Evolutionary conservation across 495 filamentous ascomycete genomes (phyloP).

Genomic region (Xylaria scruposa): DNA sequence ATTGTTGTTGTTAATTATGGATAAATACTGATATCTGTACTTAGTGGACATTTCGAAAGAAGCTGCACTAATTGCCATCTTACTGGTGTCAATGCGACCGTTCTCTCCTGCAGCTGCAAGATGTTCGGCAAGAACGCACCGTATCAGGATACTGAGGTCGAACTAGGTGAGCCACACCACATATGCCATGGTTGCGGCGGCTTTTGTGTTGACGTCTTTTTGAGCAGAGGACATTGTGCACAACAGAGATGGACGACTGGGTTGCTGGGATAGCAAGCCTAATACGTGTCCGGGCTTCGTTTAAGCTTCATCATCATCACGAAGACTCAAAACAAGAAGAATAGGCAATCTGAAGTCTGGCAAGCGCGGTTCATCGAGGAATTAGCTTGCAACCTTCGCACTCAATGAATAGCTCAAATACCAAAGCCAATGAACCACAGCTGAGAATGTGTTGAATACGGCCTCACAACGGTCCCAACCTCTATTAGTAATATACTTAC

Average conservation of each 20-base stretch:
- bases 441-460: neutral
- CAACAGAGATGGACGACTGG: conserved; percentile 15
- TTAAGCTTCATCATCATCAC: neutral
- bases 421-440: neutral
- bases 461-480: neutral
- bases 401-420: neutral
- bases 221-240: conserved; percentile 13
- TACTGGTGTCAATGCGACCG: conserved; percentile 2
- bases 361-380: neutral
- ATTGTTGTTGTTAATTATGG: neutral
- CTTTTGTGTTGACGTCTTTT: conserved; percentile 2
- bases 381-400: neutral
- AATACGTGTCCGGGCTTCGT: neutral
- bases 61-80: conserved; percentile 21
- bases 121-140: conserved; percentile 25
- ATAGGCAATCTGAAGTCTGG: neutral
- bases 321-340: neutral
- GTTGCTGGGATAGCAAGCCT: conserved; percentile 26
- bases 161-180: conserved; percentile 13
- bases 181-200: neutral
- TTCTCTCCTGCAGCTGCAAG: conserved; percentile 21
- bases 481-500: neutral
- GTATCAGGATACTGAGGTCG: conserved; percentile 14
- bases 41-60: conserved; percentile 20
- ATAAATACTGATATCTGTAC: neutral